phyloP scores from a whole-genome alignment of 108 stramenopile species.

The Nitzschia inconspicua region DNA sequence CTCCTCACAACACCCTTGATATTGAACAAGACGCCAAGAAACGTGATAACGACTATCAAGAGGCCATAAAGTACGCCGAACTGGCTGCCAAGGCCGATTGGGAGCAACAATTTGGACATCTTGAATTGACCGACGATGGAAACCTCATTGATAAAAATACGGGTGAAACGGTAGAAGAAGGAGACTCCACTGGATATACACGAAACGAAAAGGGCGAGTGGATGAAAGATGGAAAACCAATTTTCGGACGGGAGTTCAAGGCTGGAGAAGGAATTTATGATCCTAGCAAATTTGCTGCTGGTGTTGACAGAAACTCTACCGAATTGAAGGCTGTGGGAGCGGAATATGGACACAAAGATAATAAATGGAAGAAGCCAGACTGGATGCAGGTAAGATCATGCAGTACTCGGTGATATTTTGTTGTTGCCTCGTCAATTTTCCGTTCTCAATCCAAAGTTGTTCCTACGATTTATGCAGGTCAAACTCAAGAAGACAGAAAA shows the following conservation, averaged over 20 bases:
- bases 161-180: constrained; percentile 9
- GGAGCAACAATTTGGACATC: constrained; percentile 12
- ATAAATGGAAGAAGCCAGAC: constrained; percentile 21
- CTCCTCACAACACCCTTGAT: constrained; percentile 36
- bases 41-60: constrained; percentile 9
- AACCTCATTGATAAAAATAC: constrained; percentile 5
- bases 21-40: constrained; percentile 26
- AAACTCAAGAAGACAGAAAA: constrained; percentile 19
- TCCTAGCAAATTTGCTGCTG: background rate
- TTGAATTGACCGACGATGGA: constrained; percentile 5
- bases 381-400: constrained; percentile 22
- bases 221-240: constrained; percentile 15
- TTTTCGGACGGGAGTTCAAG: constrained; percentile 19
- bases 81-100: constrained; percentile 20
- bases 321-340: background rate
- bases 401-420: background rate
- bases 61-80: constrained; percentile 13
- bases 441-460: constrained; percentile 8
- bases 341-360: constrained; percentile 20
- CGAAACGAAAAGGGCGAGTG: constrained; percentile 17
- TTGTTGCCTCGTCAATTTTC: background rate
- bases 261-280: background rate
- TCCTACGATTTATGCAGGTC: constrained; percentile 8
- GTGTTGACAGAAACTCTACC: background rate
- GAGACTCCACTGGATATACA: constrained; percentile 11